Conservation (phyloP, 768 basidiomycete genomes). For the Leucosporidium yakuticum region DNA sequence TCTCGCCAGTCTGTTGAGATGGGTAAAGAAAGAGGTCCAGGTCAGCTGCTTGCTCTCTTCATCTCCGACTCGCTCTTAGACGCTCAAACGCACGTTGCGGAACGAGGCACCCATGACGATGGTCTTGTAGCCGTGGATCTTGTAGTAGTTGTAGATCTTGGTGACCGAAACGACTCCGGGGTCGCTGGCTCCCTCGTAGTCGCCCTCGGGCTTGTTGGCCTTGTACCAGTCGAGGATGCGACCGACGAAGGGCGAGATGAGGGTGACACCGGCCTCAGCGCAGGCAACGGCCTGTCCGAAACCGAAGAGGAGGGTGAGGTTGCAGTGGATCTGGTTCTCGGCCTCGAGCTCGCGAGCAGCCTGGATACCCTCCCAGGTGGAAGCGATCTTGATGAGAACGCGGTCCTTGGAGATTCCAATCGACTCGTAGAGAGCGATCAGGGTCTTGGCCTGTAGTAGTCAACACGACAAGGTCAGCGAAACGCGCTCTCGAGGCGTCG, state of each 20-base stretch:
- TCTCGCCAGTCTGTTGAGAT: constrained; percentile 66
- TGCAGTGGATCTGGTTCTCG: constrained; percentile 93
- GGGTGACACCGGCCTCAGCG: constrained; percentile 94
- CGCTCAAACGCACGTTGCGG: constrained; percentile 71
- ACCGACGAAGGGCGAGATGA: constrained; percentile 97
- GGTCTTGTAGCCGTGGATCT: constrained; percentile 95
- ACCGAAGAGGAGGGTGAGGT: constrained; percentile 97
- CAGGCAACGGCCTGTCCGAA: constrained; percentile 98
- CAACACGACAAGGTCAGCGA: too few relatives aligned
- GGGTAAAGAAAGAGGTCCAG: background rate
- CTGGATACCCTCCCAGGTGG: constrained; percentile 99
- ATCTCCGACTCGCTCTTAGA: background rate
- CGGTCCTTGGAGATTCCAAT: constrained; percentile 89
- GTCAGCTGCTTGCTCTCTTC: constrained; percentile 11
- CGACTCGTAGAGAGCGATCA: constrained; percentile 92
- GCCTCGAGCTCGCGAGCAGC: constrained; percentile 92
- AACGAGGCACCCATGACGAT: constrained; percentile 99
- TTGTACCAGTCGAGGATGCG: constrained; percentile 98
- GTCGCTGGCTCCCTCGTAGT: constrained; percentile 84
- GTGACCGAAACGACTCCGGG: constrained; percentile 93
- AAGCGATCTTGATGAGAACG: constrained; percentile 97
- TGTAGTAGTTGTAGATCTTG: constrained; percentile 99
- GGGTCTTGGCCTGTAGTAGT: constrained; percentile 48
- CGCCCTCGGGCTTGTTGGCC: constrained; percentile 70
- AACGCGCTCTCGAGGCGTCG: too few relatives aligned